These are phyloP conservation scores for Phytopythium montanum DNA, from an alignment of 352 stramenopile species.

Conservation along the genomic window DNA sequence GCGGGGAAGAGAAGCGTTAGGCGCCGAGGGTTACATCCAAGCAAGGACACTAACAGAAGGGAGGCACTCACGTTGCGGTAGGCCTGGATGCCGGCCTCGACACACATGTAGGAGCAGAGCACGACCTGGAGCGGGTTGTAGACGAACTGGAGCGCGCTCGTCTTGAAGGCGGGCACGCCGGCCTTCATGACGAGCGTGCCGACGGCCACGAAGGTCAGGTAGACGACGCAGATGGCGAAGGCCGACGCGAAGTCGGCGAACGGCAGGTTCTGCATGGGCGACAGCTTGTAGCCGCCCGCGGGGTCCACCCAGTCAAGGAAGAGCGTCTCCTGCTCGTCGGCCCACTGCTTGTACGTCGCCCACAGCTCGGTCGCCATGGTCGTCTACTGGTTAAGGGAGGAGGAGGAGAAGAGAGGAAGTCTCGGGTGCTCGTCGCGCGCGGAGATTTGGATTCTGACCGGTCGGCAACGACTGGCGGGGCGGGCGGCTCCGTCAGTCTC, in stretches of 20 bases:
- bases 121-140: slow-evolving; percentile 96
- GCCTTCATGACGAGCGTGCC: slow-evolving; percentile 60
- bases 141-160: slow-evolving; percentile 84
- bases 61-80: slow-evolving; percentile 67
- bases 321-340: slow-evolving; percentile 41
- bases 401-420: too few relatives aligned
- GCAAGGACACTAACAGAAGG: not conserved
- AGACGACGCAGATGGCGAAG: slow-evolving; percentile 54
- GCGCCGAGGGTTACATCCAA: not conserved
- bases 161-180: slow-evolving; percentile 50
- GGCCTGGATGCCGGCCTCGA: slow-evolving; percentile 86
- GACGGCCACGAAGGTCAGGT: slow-evolving; percentile 66
- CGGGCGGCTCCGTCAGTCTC: too few relatives aligned
- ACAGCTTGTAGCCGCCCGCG: slow-evolving; percentile 48
- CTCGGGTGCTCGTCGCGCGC: too few relatives aligned
- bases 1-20: not conserved
- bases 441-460: too few relatives aligned
- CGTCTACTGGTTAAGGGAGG: too few relatives aligned
- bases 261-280: slow-evolving; percentile 60
- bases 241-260: slow-evolving; percentile 59
- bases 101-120: slow-evolving; percentile 92
- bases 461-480: too few relatives aligned
- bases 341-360: slow-evolving; percentile 52
- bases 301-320: slow-evolving; percentile 63
- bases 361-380: slow-evolving; percentile 28